These are phyloP conservation scores for Acorus calamus DNA, from an alignment of 106 monocot species.

Conservation along the genomic window DNA sequence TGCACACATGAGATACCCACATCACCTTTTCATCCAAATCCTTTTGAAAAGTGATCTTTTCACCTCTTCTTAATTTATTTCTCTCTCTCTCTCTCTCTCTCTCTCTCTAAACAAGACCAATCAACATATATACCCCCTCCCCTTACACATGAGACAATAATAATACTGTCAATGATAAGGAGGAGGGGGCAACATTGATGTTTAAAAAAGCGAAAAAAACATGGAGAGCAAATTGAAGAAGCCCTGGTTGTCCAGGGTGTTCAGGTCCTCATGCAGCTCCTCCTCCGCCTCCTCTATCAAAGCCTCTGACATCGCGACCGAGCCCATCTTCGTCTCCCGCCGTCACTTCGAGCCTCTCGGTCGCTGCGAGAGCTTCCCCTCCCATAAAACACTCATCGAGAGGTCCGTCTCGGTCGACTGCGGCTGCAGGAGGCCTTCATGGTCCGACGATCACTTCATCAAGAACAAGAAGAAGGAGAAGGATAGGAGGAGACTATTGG, in stretches of 20 bases:
- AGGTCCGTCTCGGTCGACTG: conserved; percentile 7
- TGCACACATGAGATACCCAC: too few relatives aligned
- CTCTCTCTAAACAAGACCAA: too few relatives aligned
- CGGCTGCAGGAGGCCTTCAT: conserved; percentile 11
- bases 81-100: too few relatives aligned
- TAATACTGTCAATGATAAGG: too few relatives aligned
- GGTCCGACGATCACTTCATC: neutral
- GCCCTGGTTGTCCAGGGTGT: conserved; percentile 5
- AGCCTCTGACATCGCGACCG: conserved; percentile 1
- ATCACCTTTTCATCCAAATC: too few relatives aligned
- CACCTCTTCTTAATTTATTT: too few relatives aligned
- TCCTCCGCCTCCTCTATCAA: conserved; percentile 2
- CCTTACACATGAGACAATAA: too few relatives aligned
- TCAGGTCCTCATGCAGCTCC: conserved; percentile 20
- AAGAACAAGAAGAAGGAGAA: neutral
- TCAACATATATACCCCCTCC: too few relatives aligned
- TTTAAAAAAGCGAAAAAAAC: too few relatives aligned
- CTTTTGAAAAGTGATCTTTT: too few relatives aligned
- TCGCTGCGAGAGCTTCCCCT: neutral
- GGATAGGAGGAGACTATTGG: conserved; percentile 10
- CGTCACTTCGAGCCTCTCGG: conserved; percentile 2
- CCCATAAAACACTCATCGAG: neutral
- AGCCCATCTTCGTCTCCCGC: conserved; percentile 10
- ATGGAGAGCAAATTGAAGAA: conserved; percentile 19
- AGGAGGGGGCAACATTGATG: too few relatives aligned